These are phyloP conservation scores for Cladophialophora immunda DNA, from an alignment of 2,329 filamentous ascomycete genomes.

Conservation along the genomic window DNA sequence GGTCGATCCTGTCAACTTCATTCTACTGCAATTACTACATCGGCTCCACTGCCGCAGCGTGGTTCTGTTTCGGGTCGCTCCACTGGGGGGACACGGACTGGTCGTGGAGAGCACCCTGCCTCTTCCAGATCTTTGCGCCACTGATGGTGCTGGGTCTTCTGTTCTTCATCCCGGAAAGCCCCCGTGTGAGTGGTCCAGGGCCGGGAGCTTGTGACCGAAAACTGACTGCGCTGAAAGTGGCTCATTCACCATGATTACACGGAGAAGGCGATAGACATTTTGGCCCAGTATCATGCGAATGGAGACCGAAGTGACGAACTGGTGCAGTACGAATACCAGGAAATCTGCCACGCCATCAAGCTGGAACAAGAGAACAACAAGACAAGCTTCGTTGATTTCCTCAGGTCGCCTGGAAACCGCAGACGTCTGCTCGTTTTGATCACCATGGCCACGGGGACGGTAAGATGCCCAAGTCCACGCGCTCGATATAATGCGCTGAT, in stretches of 20 bases:
- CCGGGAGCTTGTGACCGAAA: too few relatives aligned
- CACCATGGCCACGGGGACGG: conserved; percentile 38
- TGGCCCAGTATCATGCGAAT: conserved; percentile 57
- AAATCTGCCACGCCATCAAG: conserved; percentile 73
- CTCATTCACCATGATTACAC: too few relatives aligned
- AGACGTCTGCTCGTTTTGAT: conserved; percentile 42
- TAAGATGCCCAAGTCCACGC: too few relatives aligned
- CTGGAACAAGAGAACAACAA: conserved; percentile 73
- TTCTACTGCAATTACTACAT: conserved; percentile 64
- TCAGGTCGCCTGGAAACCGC: conserved; percentile 40
- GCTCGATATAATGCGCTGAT: too few relatives aligned
- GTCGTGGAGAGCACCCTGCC: too few relatives aligned
- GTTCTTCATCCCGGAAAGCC: too few relatives aligned
- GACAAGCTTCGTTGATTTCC: conserved; percentile 57
- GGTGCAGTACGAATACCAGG: conserved; percentile 71
- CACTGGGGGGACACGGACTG: too few relatives aligned
- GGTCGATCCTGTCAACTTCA: conserved; percentile 65
- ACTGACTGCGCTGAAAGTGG: too few relatives aligned
- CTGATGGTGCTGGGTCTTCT: too few relatives aligned
- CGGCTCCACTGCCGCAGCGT: conserved; percentile 17
- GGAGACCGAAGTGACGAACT: conserved; percentile 59
- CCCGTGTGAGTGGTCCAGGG: conserved; percentile 55
- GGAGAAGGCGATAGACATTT: too few relatives aligned
- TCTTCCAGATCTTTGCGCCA: too few relatives aligned
- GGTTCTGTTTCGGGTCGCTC: conserved; percentile 22